phyloP scores from a whole-genome alignment of 768 basidiomycete species.

The Mrakia blollopis region DNA sequence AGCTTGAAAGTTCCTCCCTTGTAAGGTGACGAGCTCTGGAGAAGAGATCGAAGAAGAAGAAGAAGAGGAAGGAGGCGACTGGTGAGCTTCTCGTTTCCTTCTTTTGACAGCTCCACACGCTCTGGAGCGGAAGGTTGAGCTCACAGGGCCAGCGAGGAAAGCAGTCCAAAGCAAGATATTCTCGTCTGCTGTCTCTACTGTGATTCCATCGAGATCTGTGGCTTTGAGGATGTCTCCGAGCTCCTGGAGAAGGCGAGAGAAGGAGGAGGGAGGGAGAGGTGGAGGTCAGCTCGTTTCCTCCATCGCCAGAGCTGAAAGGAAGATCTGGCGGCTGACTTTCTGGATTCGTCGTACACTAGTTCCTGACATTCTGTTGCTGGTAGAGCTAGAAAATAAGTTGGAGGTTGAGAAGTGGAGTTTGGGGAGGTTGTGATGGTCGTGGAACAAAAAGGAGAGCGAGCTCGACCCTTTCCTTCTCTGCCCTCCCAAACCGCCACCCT shows the following conservation, averaged over 20 bases:
- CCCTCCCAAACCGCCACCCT: neutral
- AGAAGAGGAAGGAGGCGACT: neutral
- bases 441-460: neutral
- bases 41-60: neutral
- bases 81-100: constrained; percentile 3
- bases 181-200: constrained; percentile 41
- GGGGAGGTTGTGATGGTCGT: neutral
- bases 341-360: constrained; percentile 24
- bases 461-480: neutral
- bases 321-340: constrained; percentile 5
- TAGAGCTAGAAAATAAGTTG: neutral
- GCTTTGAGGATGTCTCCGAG: constrained; percentile 25
- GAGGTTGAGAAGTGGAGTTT: neutral
- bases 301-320: neutral
- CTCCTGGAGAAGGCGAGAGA: constrained; percentile 12
- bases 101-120: neutral
- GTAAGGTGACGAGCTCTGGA: constrained; percentile 40
- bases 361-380: neutral
- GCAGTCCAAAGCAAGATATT: constrained; percentile 42
- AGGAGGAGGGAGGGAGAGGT: neutral
- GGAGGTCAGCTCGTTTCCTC: neutral
- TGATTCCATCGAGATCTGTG: constrained; percentile 35
- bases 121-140: constrained; percentile 24
- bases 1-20: constrained; percentile 43
- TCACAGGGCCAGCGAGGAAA: constrained; percentile 42